phyloP scores from a whole-genome alignment of 164 flowering plant species.

The Umbellularia californica region DNA sequence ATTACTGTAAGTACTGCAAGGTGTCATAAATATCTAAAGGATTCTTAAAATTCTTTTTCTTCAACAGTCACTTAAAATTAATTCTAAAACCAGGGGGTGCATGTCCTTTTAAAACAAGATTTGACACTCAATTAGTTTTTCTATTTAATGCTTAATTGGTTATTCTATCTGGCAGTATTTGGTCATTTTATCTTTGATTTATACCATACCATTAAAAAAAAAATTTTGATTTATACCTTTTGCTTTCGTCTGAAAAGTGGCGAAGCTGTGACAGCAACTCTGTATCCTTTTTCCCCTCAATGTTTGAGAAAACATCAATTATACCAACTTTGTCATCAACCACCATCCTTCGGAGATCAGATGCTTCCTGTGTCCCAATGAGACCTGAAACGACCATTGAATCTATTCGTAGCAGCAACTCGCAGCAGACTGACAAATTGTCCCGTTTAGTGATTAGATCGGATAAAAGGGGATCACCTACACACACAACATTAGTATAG shows the following conservation, averaged over 20 bases:
- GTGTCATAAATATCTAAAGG: too few relatives aligned
- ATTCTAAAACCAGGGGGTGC: background rate
- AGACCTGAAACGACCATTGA: conserved; percentile 67
- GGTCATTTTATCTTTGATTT: background rate
- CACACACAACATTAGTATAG: background rate
- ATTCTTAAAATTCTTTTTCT: too few relatives aligned
- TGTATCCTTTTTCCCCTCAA: conserved; percentile 37
- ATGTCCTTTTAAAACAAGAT: background rate
- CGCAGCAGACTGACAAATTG: conserved; percentile 34
- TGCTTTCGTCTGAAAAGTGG: conserved; percentile 33
- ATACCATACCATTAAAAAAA: too few relatives aligned
- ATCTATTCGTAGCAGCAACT: conserved; percentile 75
- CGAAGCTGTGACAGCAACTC: conserved; percentile 57
- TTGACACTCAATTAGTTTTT: too few relatives aligned
- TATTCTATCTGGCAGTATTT: background rate
- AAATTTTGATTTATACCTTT: conserved; percentile 28
- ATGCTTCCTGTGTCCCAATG: conserved; percentile 49
- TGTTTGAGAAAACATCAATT: conserved; percentile 34
- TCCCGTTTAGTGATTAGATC: conserved; percentile 25
- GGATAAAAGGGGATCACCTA: background rate
- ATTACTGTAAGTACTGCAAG: too few relatives aligned
- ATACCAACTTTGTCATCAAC: conserved; percentile 32
- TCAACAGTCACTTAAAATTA: background rate
- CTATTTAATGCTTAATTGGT: too few relatives aligned
- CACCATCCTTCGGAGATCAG: conserved; percentile 49